These are phyloP conservation scores for Herpotrichia juniperi DNA, from an alignment of 2,329 filamentous ascomycete species.

Conservation along the genomic window DNA sequence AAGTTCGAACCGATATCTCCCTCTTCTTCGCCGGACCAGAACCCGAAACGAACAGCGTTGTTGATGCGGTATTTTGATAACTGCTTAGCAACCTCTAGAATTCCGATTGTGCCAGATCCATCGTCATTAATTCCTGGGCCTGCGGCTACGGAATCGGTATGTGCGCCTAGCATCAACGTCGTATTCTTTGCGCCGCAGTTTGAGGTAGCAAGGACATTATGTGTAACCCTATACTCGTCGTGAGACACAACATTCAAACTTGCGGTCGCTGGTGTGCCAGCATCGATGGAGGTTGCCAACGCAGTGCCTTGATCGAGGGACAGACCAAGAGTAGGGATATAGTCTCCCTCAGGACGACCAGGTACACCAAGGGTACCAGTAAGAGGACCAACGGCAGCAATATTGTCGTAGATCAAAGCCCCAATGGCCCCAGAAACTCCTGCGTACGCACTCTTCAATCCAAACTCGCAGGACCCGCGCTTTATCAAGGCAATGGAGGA, in stretches of 20 bases:
- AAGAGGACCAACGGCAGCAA: slow-evolving; percentile 52
- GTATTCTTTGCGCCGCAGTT: slow-evolving; percentile 43
- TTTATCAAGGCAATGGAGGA: slow-evolving; percentile 71
- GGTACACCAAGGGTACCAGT: slow-evolving; percentile 72
- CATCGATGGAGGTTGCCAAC: slow-evolving; percentile 60
- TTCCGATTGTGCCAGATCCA: slow-evolving; percentile 43
- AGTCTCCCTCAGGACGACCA: slow-evolving; percentile 56
- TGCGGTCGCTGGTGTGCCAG: slow-evolving; percentile 46
- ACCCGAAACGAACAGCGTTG: slow-evolving; percentile 48
- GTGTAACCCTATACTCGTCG: slow-evolving; percentile 55
- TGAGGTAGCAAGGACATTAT: slow-evolving; percentile 46
- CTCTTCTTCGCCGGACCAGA: slow-evolving; percentile 47
- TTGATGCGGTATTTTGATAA: slow-evolving; percentile 45
- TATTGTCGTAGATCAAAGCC: slow-evolving; percentile 77
- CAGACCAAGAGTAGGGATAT: slow-evolving; percentile 73
- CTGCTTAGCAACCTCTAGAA: slow-evolving; percentile 45
- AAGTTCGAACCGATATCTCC: slow-evolving; percentile 44
- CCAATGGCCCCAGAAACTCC: slow-evolving; percentile 72
- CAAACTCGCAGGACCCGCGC: slow-evolving; percentile 75
- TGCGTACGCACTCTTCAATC: slow-evolving; percentile 71
- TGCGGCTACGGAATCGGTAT: slow-evolving; percentile 43
- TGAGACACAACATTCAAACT: slow-evolving; percentile 52
- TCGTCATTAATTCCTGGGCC: slow-evolving; percentile 52
- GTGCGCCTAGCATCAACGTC: slow-evolving; percentile 43
- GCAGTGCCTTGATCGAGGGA: slow-evolving; percentile 64